A percentile compares a stretch with the other conserved stretches of the same genome.
These are phyloP conservation scores for Tuber calosporum DNA, from an alignment of 495 filamentous ascomycete species.

Conservation along the genomic window DNA sequence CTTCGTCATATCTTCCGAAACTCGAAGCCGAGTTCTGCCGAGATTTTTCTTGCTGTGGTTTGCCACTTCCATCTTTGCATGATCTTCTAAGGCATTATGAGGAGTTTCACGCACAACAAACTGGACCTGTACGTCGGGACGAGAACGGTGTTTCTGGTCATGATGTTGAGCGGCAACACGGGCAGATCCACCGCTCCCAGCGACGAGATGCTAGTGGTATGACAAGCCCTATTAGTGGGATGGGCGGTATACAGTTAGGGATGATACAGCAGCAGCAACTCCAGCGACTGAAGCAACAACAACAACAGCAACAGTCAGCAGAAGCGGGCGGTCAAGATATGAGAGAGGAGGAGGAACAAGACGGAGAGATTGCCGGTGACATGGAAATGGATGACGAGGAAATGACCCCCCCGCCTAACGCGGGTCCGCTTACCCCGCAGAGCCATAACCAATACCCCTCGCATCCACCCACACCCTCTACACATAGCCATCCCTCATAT, in stretches of 20 bases:
- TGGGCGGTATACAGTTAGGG: constrained; percentile 45
- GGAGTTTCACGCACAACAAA: constrained; percentile 65
- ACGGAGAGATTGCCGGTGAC: constrained; percentile 53
- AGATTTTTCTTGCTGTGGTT: constrained; percentile 88
- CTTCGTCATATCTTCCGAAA: constrained; percentile 94
- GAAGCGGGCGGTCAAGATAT: constrained; percentile 20
- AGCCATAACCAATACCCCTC: constrained; percentile 66
- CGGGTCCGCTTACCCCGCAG: constrained; percentile 49
- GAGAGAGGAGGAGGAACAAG: constrained; percentile 33
- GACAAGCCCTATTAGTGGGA: constrained; percentile 44
- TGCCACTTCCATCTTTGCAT: constrained; percentile 79
- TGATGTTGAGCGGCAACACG: constrained; percentile 39
- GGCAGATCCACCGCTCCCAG: constrained; percentile 40
- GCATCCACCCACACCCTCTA: constrained; percentile 76
- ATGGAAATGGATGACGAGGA: constrained; percentile 90
- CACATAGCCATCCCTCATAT: constrained; percentile 56
- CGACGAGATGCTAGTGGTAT: constrained; percentile 48
- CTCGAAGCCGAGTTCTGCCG: constrained; percentile 95
- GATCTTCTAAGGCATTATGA: constrained; percentile 96
- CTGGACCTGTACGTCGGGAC: constrained; percentile 33
- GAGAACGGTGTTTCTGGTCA: constrained; percentile 40
- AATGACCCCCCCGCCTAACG: constrained; percentile 54
- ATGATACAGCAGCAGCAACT: constrained; percentile 46
- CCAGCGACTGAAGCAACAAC: constrained; percentile 44
- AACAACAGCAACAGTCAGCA: constrained; percentile 14